Evolutionary conservation across 2,329 filamentous ascomycete genomes (phyloP).

Genomic region (Fusarium gaditjirri): DNA sequence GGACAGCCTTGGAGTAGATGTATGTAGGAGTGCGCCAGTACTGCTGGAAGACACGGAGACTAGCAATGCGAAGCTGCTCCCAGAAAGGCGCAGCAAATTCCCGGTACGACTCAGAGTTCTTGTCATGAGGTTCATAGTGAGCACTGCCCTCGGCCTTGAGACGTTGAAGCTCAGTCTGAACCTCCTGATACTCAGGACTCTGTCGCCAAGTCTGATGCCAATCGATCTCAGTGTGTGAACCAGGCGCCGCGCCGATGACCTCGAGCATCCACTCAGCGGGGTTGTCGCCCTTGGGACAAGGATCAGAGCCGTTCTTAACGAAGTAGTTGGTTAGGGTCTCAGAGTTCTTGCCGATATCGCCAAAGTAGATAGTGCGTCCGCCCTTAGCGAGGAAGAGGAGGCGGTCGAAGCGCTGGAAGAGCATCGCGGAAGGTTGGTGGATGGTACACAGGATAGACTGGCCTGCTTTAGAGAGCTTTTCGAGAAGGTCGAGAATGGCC

Average conservation of each 20-base stretch:
- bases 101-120: constrained; percentile 61
- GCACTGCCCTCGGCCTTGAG: constrained; percentile 62
- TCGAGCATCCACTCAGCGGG: constrained; percentile 45
- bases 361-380: constrained; percentile 43
- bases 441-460: constrained; percentile 64
- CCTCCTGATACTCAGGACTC: constrained; percentile 59
- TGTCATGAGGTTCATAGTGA: constrained; percentile 35
- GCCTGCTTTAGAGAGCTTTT: constrained; percentile 67
- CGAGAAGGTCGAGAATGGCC: constrained; percentile 76
- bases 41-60: constrained; percentile 83
- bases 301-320: constrained; percentile 29
- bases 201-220: constrained; percentile 45
- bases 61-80: constrained; percentile 73
- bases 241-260: constrained; percentile 41
- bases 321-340: constrained; percentile 38
- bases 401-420: constrained; percentile 62
- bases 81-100: constrained; percentile 84
- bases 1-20: constrained; percentile 82
- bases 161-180: constrained; percentile 64
- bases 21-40: constrained; percentile 92
- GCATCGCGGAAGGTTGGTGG: constrained; percentile 58
- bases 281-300: constrained; percentile 38
- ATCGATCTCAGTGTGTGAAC: constrained; percentile 36
- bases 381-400: constrained; percentile 59
- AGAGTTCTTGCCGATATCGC: constrained; percentile 43